Base-by-base conservation (phyloP, 2,329 filamentous ascomycete species). In the Scedosporium dehoogii region DNA sequence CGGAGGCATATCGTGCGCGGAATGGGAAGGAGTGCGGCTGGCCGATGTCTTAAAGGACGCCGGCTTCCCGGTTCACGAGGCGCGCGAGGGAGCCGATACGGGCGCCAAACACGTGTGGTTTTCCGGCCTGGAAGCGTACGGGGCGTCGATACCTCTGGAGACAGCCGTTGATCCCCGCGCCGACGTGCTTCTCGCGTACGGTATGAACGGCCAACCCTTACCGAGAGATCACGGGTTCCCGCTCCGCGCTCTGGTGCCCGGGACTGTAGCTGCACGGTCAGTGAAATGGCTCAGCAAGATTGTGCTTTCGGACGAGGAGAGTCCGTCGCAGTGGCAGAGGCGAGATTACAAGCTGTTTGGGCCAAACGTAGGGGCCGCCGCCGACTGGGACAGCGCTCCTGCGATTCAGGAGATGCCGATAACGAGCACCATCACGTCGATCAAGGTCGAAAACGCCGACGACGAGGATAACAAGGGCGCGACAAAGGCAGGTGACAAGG, bases 211-310 rank as follows among this genome's bases (percentile, higher is more conserved):
- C 59, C 70, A 80, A 63, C 77, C 83, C 0, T 74, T 90, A 1
- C 85, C 85, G 0, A 79, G 78, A 1, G 86, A 89, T 64, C 87
- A 90, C 67, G 87, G 87, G 0, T 89, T 80, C 66, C 87, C 87
- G 0, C 72, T 88, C 14, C 78, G 85, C 1, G 80, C 81, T 0
- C 75, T 88, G 3, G 83, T 88, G 0, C 85, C 86, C 0, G 87
- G 87, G 0, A 81, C 85, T 59, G 86, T 88, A 1, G 87, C 85
- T 0, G 87, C 86, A 1, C 79, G 86, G 1, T 85, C 82, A 5
- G 86, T 88, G 66, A 90, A 90, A 69, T 90, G 86, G 87, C 74
- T 90, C 1, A 84, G 79, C 64, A 81, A 81, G 55, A 85, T 90
- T 61, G 79, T 82, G 0, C 76, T 89, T 1, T 83, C 84, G 46